Percentiles rank a stretch among this genome's conserved stretches.
Evolutionary conservation across 108 stramenopile genomes (phyloP).

Genomic region (Epithemia pelagica): DNA sequence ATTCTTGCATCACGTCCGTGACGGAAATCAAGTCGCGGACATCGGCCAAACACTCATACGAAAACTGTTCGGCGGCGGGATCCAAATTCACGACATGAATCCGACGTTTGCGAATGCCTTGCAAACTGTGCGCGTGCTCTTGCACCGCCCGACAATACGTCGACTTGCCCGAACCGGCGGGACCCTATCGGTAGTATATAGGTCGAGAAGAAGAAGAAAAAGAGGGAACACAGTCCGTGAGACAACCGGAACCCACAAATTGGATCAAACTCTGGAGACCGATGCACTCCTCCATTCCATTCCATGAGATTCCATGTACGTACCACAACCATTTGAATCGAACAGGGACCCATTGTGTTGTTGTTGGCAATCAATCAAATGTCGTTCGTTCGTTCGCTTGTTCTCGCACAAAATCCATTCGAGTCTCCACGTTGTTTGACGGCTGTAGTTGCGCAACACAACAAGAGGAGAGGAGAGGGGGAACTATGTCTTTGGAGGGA

Average conservation of each 20-base stretch:
- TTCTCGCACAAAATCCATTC: too few species aligned
- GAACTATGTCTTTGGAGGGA: too few species aligned
- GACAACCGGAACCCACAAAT: background rate
- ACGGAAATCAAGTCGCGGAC: conserved; percentile 93
- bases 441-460: too few species aligned
- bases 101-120: conserved; percentile 41
- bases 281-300: background rate
- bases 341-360: conserved; percentile 32
- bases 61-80: conserved; percentile 93
- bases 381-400: too few species aligned
- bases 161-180: conserved; percentile 83
- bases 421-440: too few species aligned
- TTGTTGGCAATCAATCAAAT: too few species aligned
- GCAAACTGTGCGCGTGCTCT: conserved; percentile 55
- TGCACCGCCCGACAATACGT: conserved; percentile 84
- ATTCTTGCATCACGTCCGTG: conserved; percentile 97
- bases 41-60: conserved; percentile 80
- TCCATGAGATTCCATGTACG: background rate
- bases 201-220: background rate
- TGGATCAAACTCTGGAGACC: background rate
- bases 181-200: conserved; percentile 35
- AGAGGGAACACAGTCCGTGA: too few species aligned
- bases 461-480: too few species aligned
- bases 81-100: conserved; percentile 94
- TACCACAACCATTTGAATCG: conserved; percentile 37